Percentiles rank a stretch among this genome's conserved stretches.
phyloP scores from a whole-genome alignment of 306 rosid genomes.

The Echinosophora koreensis region DNA sequence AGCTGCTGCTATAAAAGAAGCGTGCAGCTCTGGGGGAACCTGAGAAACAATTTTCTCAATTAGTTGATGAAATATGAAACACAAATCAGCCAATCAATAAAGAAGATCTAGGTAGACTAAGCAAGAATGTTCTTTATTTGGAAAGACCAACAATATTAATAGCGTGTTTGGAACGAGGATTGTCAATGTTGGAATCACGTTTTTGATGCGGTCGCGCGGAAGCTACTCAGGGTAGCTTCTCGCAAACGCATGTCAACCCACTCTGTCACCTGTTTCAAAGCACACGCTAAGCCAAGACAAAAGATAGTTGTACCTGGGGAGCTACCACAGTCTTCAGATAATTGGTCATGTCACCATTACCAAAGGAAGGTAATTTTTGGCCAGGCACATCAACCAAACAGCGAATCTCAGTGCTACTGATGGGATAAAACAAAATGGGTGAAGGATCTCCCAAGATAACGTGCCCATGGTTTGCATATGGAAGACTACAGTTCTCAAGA shows the following conservation, averaged over 20 bases:
- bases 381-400: slow-evolving; percentile 89
- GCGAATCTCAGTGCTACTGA: slow-evolving; percentile 74
- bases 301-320: slow-evolving; percentile 69
- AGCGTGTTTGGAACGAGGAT: too few species aligned
- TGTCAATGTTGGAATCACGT: too few species aligned
- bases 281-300: not conserved
- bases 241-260: too few species aligned
- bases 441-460: slow-evolving; percentile 85
- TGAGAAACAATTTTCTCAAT: slow-evolving; percentile 45
- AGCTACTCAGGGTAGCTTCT: too few species aligned
- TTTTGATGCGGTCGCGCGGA: too few species aligned
- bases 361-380: slow-evolving; percentile 73
- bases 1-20: slow-evolving; percentile 69
- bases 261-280: too few species aligned
- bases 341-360: slow-evolving; percentile 76
- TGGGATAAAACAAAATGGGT: slow-evolving; percentile 77
- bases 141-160: not conserved
- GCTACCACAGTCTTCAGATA: slow-evolving; percentile 74
- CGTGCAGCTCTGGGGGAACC: slow-evolving; percentile 71
- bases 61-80: slow-evolving; percentile 10
- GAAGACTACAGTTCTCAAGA: slow-evolving; percentile 78
- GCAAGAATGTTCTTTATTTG: not conserved
- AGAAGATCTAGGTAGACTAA: slow-evolving; percentile 1
- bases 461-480: slow-evolving; percentile 76
- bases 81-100: not conserved